These are phyloP conservation scores for Populus trichocarpa DNA, from an alignment of 441 rosid species.

Conservation along the genomic window DNA sequence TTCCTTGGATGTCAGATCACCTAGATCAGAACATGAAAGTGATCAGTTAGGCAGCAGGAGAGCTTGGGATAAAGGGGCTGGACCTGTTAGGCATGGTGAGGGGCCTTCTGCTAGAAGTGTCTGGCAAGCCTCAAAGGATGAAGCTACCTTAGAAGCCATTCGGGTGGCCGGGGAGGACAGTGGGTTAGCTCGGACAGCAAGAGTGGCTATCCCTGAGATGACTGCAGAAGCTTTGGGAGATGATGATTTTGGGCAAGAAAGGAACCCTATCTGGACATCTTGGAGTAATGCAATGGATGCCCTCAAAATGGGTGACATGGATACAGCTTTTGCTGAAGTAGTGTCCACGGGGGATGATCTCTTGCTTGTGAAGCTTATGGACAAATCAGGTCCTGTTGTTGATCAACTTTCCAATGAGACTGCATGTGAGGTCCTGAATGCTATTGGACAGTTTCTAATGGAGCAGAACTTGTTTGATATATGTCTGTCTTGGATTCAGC, in stretches of 20 bases:
- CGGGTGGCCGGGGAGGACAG: conserved; percentile 92
- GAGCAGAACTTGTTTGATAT: conserved; percentile 81
- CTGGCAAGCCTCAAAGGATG: conserved; percentile 99
- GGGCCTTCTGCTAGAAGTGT: conserved; percentile 99
- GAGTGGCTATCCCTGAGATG: conserved; percentile 70
- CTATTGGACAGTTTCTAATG: conserved; percentile 69
- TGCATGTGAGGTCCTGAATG: conserved; percentile 69
- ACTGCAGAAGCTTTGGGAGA: conserved; percentile 85
- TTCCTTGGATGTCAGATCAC: conserved; percentile 52
- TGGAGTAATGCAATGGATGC: conserved; percentile 98
- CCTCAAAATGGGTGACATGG: conserved; percentile 79
- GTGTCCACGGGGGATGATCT: conserved; percentile 75
- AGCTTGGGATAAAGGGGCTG: conserved; percentile 78
- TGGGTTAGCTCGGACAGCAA: conserved; percentile 53
- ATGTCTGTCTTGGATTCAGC: conserved; percentile 92
- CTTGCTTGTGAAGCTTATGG: conserved; percentile 94
- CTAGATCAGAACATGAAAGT: conserved; percentile 69
- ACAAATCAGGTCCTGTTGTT: conserved; percentile 78
- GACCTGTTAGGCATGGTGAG: conserved; percentile 79
- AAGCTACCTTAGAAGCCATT: conserved; percentile 98
- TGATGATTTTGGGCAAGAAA: conserved; percentile 63
- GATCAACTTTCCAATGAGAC: conserved; percentile 87
- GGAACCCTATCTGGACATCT: conserved; percentile 80
- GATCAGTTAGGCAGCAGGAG: conserved; percentile 78
- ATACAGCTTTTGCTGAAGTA: conserved; percentile 86